Base-by-base conservation (phyloP, 2,329 filamentous ascomycete genomes). In the Cytospora schulzeri region DNA sequence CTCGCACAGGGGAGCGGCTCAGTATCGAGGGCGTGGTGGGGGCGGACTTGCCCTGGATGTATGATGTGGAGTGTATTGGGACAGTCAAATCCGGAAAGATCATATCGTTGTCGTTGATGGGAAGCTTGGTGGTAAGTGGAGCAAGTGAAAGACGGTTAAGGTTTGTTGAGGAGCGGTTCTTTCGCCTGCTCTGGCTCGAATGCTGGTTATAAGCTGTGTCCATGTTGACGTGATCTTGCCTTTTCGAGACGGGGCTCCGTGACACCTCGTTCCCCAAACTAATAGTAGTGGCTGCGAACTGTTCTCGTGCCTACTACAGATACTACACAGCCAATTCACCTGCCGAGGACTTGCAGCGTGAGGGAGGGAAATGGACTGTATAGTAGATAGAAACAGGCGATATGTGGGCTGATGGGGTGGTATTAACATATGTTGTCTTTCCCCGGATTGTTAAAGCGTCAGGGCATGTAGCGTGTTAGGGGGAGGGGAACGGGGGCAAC, bases 1-100 rank as follows among this genome's bases (percentile, higher is more conserved):
- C 77, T 45, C 79, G 79, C 8, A 82, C 83, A 26, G 83, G 82
- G 8, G 85, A 86, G 62, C 81, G 83, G 24, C 85, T 83, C 52
- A 90, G 80, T 31, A 90, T 82, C 26, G 85, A 82, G 9, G 88
- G 88, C 2, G 88, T 89, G 2, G 86, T 84, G 6, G 88, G 87
- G 2, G 85, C 85, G 26, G 88, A 88, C 70, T 83, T 85, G 70
- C 82, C 84, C 72, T 87, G 81, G 19, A 88, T 79, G 70, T 89
- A 88, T 22, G 85, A 88, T 24, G 77, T 73, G 62, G 76, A 78
- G 69, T 77, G 72, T 24, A 48, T 59, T 22, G 57, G 60, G 48
- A 58, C 35, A 22, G 57, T 53, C 14, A 73, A 65, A 50, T 74
- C 72, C 60, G 81, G 77, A 67, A 73, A 72, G 35, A 81, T 71